Conservation (phyloP, 805 yeast species). For the Metschnikowia borealis region DNA sequence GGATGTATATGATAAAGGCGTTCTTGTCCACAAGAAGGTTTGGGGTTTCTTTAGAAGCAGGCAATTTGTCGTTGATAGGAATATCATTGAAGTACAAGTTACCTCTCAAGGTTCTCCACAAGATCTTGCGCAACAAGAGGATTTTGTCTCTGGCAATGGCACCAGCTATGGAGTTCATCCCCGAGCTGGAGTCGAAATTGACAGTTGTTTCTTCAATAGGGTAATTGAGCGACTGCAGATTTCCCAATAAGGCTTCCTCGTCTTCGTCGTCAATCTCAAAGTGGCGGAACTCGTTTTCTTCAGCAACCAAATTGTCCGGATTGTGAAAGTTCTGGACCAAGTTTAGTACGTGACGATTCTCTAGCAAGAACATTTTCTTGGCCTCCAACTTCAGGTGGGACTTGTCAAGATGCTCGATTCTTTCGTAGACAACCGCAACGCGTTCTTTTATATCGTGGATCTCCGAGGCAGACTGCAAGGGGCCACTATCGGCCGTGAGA, state of each 20-base stretch:
- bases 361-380: constrained; percentile 24
- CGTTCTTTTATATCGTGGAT: constrained; percentile 30
- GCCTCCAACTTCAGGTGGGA: constrained; percentile 27
- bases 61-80: constrained; percentile 23
- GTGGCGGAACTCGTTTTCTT: constrained; percentile 16
- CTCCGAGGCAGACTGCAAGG: constrained; percentile 31
- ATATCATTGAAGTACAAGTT: constrained; percentile 39
- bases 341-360: constrained; percentile 34
- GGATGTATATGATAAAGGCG: constrained; percentile 37
- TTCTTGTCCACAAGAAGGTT: constrained; percentile 26
- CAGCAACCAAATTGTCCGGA: constrained; percentile 14
- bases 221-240: constrained; percentile 21
- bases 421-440: constrained; percentile 23
- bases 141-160: constrained; percentile 34
- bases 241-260: constrained; percentile 27
- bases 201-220: constrained; percentile 18
- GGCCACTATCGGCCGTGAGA: constrained; percentile 47
- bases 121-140: constrained; percentile 34
- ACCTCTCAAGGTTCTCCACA: constrained; percentile 43
- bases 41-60: constrained; percentile 16
- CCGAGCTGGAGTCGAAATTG: constrained; percentile 18
- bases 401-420: constrained; percentile 36
- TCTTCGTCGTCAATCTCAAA: constrained; percentile 24
- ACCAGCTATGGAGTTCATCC: constrained; percentile 34
- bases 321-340: constrained; percentile 33